Evolutionary conservation across 2,329 filamentous ascomycete genomes (phyloP).

Genomic region (Aulographum hederae): DNA sequence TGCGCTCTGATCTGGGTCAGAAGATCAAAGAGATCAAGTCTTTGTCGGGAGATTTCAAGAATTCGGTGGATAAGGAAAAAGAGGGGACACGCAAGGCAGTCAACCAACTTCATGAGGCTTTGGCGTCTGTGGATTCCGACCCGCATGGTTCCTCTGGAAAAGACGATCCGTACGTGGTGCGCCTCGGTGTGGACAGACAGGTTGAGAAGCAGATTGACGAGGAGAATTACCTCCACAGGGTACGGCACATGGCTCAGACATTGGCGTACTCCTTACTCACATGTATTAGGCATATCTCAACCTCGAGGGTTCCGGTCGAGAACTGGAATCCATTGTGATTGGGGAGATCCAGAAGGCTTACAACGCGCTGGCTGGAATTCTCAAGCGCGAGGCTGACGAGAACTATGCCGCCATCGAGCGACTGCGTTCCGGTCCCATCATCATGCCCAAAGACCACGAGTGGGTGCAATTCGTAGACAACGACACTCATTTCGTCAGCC

Average conservation of each 20-base stretch:
- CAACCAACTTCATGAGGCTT: slow-evolving; percentile 58
- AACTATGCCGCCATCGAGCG: slow-evolving; percentile 62
- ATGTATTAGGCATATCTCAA: slow-evolving; percentile 66
- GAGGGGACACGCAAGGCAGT: slow-evolving; percentile 67
- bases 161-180: slow-evolving; percentile 79
- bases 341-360: slow-evolving; percentile 97
- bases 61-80: slow-evolving; percentile 88
- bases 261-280: too few species aligned
- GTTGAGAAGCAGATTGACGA: slow-evolving; percentile 87
- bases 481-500: slow-evolving; percentile 77
- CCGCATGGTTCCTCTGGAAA: slow-evolving; percentile 60
- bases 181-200: slow-evolving; percentile 71
- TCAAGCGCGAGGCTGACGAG: slow-evolving; percentile 79
- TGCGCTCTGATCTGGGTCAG: slow-evolving; percentile 75
- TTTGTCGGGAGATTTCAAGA: slow-evolving; percentile 88
- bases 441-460: slow-evolving; percentile 88
- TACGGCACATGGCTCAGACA: too few species aligned
- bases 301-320: slow-evolving; percentile 79
- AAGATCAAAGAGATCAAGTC: slow-evolving; percentile 99
- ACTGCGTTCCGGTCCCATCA: slow-evolving; percentile 65
- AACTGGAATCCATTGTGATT: slow-evolving; percentile 90
- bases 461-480: slow-evolving; percentile 69
- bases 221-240: slow-evolving; percentile 90
- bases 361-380: slow-evolving; percentile 77
- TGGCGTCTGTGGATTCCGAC: slow-evolving; percentile 66